Base-by-base conservation (phyloP, 1,139 yeast species). In the Pichia sp. region DNA sequence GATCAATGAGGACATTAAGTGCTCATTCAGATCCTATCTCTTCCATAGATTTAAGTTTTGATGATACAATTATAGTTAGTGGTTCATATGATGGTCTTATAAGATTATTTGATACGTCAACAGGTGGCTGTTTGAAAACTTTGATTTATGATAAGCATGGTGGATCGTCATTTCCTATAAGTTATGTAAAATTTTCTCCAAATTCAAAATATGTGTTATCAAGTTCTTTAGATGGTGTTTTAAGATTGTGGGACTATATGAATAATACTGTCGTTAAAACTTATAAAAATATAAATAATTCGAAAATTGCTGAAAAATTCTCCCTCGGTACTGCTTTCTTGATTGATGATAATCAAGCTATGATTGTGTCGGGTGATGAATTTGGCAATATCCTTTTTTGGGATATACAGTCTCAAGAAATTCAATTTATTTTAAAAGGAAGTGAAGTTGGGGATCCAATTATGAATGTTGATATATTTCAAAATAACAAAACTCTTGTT, bases 1-100 rank as follows among this genome's bases (percentile, higher is more conserved):
- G 74, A 43, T 77, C 86, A 44, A 68, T 89, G 57, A 81, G 85
- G 59, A 87, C 95, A 0, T 69, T 92, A 49, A 87, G 96, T 18
- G 97, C 98, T 0, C 98, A 92, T 64, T 80, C 95, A 0, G 97
- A 89, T 57, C 95, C 97, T 0, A 85, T 92, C 1, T 80, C 87
- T 42, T 75, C 87, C 0, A 71, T 90, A 1, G 80, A 86, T 55
- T 68, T 92, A 46, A 73, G 80, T 2, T 83, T 82, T 47, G 98
- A 92, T 60, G 86, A 92, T 43, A 77, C 96, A 0, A 78, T 94
- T 36, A 76, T 92, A 18, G 86, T 83, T 4, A 85, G 96, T 54
- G 95, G 95, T 0, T 85, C 96, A 4, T 86, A 84, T 61, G 98
- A 92, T 65, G 98, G 98, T 4, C 49, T 61, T 39, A 61, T 64